Evolutionary conservation across 768 basidiomycete genomes (phyloP), one percentile per base, ranked within the genome.

Genomic region (Fomitopsis serialis): DNA sequence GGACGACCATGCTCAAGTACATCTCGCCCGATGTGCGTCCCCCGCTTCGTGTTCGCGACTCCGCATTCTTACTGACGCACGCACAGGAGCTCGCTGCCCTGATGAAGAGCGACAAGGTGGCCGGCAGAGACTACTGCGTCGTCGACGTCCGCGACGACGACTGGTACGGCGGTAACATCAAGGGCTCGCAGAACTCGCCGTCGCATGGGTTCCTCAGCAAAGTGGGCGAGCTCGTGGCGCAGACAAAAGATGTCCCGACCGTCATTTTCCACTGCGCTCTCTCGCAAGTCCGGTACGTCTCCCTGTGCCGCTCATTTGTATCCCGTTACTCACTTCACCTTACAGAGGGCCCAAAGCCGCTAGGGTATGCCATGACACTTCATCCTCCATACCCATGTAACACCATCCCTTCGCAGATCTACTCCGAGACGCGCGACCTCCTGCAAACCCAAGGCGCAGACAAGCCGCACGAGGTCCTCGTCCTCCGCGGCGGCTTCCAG

Each of bases 111-210:
- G 77, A 75, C 52, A 82, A 82, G 61, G 69, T 72, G 29, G 70
- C 80, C 8, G 69, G 73, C 61, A 79, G 81, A 64, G 88, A 92
- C 64, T 92, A 84, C 64, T 66, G 85, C 27, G 77, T 93, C 42
- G 78, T 93, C 37, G 91, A 93, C 66, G 91, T 93, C 29, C 84
- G 91, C n/a, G 90, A 91, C 66, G 80, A 84, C 52, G 91, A 93
- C 58, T 88, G 76, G 68, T 72, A 64, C 11, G 91, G 91, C 58
- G 91, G 91, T 35, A 86, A 92, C 65, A 89, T 93, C 66, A 81
- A 77, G 58, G 76, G 79, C 56, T 75, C 80, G 40, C 62, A 79
- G 54, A 81, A 88, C 62, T 63, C 75, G 32, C 91, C 91, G 1
- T 87, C 87, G 8, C 55, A 65, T 25, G 74, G 74, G 46, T 90